Percentiles rank a stretch among this genome's conserved stretches.
Evolutionary conservation across 768 basidiomycete genomes (phyloP).

Genomic region (Hortiboletus campestris): DNA sequence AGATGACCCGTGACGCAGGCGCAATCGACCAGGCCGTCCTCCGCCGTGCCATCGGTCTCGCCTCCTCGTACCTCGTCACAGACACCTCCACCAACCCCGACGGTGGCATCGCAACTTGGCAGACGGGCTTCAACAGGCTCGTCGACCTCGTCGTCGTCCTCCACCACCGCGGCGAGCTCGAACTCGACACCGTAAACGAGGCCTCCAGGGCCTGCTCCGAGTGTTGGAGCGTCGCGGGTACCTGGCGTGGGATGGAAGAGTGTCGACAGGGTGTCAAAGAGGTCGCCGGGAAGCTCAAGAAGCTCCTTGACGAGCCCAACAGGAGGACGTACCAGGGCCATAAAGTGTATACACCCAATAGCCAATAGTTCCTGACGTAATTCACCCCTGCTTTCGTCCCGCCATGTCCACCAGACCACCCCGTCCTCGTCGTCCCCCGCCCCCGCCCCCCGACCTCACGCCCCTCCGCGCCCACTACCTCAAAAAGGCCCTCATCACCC

Average conservation of each 20-base stretch:
- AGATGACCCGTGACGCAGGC: constrained; percentile 45
- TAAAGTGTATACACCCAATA: constrained; percentile 32
- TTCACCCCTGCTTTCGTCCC: background rate
- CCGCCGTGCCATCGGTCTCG: constrained; percentile 62
- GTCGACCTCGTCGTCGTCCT: constrained; percentile 74
- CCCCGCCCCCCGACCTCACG: constrained; percentile 45
- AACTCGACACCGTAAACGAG: constrained; percentile 72
- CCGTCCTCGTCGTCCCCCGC: constrained; percentile 6
- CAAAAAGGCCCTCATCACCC: constrained; percentile 90
- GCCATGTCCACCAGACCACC: constrained; percentile 2
- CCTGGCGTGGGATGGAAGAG: constrained; percentile 66
- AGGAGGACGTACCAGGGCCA: constrained; percentile 32
- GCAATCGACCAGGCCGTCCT: constrained; percentile 60
- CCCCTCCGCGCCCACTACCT: constrained; percentile 96
- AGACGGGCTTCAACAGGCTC: constrained; percentile 60
- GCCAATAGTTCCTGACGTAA: constrained; percentile 17
- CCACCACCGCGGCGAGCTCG: constrained; percentile 62
- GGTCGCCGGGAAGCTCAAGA: constrained; percentile 60
- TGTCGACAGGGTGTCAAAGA: constrained; percentile 60
- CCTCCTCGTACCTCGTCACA: constrained; percentile 77
- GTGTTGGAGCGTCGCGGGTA: constrained; percentile 72
- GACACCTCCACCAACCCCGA: constrained; percentile 65
- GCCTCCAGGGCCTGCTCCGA: constrained; percentile 66
- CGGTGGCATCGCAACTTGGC: constrained; percentile 60
- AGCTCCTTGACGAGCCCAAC: constrained; percentile 37